phyloP scores from a whole-genome alignment of 768 basidiomycete genomes.

The Rhodosporidiobolus sp. region DNA sequence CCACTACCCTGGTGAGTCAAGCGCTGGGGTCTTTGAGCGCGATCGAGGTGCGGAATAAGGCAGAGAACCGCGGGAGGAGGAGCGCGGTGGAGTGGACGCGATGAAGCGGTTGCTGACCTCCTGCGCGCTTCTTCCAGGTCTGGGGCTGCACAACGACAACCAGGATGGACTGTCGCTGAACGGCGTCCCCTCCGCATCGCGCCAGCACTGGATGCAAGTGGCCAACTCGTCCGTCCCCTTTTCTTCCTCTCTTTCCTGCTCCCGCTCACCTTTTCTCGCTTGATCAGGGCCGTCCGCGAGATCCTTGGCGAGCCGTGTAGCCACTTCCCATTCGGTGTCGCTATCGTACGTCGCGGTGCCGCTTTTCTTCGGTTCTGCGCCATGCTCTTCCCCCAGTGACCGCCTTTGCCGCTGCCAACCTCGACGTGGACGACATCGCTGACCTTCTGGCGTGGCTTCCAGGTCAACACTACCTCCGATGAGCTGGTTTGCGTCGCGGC shows the following conservation, averaged over 20 bases:
- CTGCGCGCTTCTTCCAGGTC: not conserved
- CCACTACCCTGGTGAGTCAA: slow-evolving; percentile 4
- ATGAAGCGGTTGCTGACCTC: not conserved
- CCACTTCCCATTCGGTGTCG: slow-evolving; percentile 43
- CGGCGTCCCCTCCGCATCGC: slow-evolving; percentile 11
- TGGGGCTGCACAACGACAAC: slow-evolving; percentile 28
- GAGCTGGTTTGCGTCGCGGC: slow-evolving; percentile 44
- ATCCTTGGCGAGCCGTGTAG: slow-evolving; percentile 43
- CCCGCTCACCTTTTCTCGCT: no score
- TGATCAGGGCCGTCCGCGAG: slow-evolving; percentile 14
- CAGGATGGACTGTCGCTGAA: slow-evolving; percentile 27
- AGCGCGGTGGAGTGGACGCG: not conserved
- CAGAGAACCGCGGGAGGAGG: not conserved
- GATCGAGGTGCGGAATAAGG: not conserved
- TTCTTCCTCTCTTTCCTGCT: no score
- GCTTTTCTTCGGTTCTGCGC: not conserved
- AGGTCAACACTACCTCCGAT: slow-evolving; percentile 44
- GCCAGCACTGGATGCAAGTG: slow-evolving; percentile 25
- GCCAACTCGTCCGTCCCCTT: slow-evolving; percentile 1
- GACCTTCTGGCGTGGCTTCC: not conserved
- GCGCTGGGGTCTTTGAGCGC: not conserved
- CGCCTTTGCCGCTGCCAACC: not conserved
- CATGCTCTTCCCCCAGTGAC: no score
- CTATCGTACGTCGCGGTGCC: slow-evolving; percentile 15
- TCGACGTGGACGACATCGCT: no score